These are phyloP conservation scores for Globisporangium nunn DNA, from an alignment of 352 stramenopile genomes.

Conservation along the genomic window DNA sequence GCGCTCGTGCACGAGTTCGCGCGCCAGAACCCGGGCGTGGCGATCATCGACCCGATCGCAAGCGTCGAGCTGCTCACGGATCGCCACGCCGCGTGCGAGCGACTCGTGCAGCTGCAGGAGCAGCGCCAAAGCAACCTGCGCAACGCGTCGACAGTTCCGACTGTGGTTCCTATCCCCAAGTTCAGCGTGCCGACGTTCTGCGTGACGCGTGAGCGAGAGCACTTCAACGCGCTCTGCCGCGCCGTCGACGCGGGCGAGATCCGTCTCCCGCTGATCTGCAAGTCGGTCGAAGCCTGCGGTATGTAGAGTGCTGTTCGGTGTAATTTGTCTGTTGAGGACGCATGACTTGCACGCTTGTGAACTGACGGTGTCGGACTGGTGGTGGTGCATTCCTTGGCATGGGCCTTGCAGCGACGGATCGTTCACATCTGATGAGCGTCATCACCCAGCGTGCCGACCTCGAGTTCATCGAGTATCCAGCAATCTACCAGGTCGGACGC, in stretches of 20 bases:
- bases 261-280: conserved; percentile 69
- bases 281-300: conserved; percentile 82
- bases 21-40: conserved; percentile 32
- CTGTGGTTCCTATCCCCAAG: background rate
- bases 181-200: conserved; percentile 55
- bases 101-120: conserved; percentile 22
- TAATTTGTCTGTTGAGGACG: background rate
- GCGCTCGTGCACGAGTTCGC: conserved; percentile 45
- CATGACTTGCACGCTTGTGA: too few species aligned
- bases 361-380: background rate
- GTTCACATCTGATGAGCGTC: conserved; percentile 81
- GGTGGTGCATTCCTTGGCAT: background rate
- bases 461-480: conserved; percentile 39
- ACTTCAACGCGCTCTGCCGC: conserved; percentile 30
- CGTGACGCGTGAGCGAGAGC: conserved; percentile 26
- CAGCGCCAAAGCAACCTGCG: conserved; percentile 8
- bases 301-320: conserved; percentile 7
- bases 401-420: conserved; percentile 46
- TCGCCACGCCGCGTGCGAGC: conserved; percentile 46
- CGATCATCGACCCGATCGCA: conserved; percentile 59
- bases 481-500: conserved; percentile 54
- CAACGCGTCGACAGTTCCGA: conserved; percentile 12
- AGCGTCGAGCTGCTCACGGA: conserved; percentile 69
- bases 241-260: conserved; percentile 33
- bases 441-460: conserved; percentile 62